These are phyloP conservation scores for Petasospora rhodanensis DNA, from an alignment of 1,139 yeast species.

Conservation along the genomic window DNA sequence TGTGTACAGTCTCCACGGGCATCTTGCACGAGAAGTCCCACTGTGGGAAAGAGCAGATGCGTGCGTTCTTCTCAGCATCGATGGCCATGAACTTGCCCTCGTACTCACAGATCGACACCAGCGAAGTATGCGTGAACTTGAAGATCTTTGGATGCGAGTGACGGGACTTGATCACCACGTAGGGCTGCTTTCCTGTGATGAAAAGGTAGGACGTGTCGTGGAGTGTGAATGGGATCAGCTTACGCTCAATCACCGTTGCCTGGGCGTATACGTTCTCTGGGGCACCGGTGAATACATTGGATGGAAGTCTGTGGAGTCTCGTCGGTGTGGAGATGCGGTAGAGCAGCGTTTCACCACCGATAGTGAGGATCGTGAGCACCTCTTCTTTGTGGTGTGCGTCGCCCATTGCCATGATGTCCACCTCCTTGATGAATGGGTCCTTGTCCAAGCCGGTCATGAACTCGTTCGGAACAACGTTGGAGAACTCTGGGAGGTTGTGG, in stretches of 20 bases:
- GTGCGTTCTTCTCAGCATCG: constrained; percentile 66
- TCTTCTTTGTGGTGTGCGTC: constrained; percentile 47
- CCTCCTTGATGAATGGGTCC: constrained; percentile 72
- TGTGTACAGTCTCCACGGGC: constrained; percentile 50
- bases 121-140: constrained; percentile 60
- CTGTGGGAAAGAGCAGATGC: constrained; percentile 57
- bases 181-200: constrained; percentile 74
- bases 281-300: constrained; percentile 61
- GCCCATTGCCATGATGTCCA: constrained; percentile 63
- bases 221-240: constrained; percentile 55
- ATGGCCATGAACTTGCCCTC: constrained; percentile 62
- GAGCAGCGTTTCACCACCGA: constrained; percentile 72
- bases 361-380: constrained; percentile 64
- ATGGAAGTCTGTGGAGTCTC: constrained; percentile 23
- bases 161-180: constrained; percentile 58
- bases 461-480: constrained; percentile 47
- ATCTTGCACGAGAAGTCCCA: constrained; percentile 59
- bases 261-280: constrained; percentile 70
- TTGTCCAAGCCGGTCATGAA: constrained; percentile 60
- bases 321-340: constrained; percentile 49
- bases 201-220: constrained; percentile 59
- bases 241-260: constrained; percentile 67
- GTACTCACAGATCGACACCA: constrained; percentile 51
- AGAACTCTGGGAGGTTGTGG: constrained; percentile 50
- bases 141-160: constrained; percentile 65